A percentile compares a stretch with the other conserved stretches of the same genome.
phyloP scores from a whole-genome alignment of 164 flowering plant genomes.

The Chimonanthus salicifolius region DNA sequence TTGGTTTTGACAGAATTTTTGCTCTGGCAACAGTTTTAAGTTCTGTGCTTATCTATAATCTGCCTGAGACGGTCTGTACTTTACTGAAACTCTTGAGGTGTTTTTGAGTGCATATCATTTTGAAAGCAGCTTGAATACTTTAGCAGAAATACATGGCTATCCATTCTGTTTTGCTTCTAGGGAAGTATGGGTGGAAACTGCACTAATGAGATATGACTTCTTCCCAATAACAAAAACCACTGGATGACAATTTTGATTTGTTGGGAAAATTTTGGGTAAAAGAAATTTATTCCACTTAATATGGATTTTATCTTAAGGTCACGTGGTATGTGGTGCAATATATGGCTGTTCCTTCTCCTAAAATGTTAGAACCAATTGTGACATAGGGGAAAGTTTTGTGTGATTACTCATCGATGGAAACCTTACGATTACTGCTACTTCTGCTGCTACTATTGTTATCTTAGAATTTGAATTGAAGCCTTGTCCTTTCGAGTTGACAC shows the following conservation, averaged over 20 bases:
- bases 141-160: not conserved
- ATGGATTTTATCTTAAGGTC: too few relatives aligned
- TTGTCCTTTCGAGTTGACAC: not conserved
- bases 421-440: too few relatives aligned
- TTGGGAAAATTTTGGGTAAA: not conserved
- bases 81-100: not conserved
- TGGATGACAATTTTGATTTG: not conserved
- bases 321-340: too few relatives aligned
- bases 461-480: not conserved
- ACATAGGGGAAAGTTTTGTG: not conserved
- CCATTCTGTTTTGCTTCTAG: not conserved
- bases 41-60: constrained; percentile 92
- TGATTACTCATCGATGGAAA: constrained; percentile 3
- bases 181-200: not conserved
- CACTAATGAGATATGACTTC: not conserved
- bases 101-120: not conserved
- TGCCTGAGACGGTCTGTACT: constrained; percentile 90
- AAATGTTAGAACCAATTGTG: not conserved
- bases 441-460: too few relatives aligned
- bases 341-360: not conserved
- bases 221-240: too few relatives aligned
- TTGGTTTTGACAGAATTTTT: constrained; percentile 58
- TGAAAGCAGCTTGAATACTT: not conserved
- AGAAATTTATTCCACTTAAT: not conserved
- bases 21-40: constrained; percentile 96